These are phyloP conservation scores for Dothistroma pini DNA, from an alignment of 2,329 filamentous ascomycete species.

Conservation along the genomic window DNA sequence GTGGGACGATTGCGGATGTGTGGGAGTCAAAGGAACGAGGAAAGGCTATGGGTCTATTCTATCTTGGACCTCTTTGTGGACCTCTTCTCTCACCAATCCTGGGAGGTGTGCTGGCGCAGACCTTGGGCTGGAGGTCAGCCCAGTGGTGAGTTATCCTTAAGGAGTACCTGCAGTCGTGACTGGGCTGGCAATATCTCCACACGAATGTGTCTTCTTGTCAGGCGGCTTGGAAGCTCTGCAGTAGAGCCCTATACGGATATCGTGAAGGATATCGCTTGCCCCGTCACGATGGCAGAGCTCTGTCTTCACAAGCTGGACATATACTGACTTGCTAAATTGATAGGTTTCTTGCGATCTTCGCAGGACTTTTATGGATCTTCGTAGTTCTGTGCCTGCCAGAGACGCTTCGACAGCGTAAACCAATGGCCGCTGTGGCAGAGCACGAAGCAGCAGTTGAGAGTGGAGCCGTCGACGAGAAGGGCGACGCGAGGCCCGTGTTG, in stretches of 20 bases:
- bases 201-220: no score
- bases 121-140: constrained; percentile 69
- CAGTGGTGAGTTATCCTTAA: constrained; percentile 50
- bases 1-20: constrained; percentile 77
- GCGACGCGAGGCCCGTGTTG: constrained; percentile 21
- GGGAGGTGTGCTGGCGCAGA: constrained; percentile 67
- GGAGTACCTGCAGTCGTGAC: no score
- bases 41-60: constrained; percentile 78
- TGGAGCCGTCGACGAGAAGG: constrained; percentile 26
- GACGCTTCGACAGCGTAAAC: constrained; percentile 47
- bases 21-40: constrained; percentile 73
- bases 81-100: constrained; percentile 73
- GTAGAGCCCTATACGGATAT: no score
- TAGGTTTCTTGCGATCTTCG: constrained; percentile 67
- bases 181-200: no score
- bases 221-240: no score
- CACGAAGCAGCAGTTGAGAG: constrained; percentile 19
- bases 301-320: no score
- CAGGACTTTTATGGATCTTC: constrained; percentile 54
- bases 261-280: no score
- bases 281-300: no score
- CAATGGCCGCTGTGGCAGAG: constrained; percentile 29
- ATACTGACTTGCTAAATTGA: no score
- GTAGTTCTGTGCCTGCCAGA: constrained; percentile 63
- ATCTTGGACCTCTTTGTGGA: constrained; percentile 71